Conservation (phyloP, 2,329 filamentous ascomycete genomes). For the Cercospora sesami region DNA sequence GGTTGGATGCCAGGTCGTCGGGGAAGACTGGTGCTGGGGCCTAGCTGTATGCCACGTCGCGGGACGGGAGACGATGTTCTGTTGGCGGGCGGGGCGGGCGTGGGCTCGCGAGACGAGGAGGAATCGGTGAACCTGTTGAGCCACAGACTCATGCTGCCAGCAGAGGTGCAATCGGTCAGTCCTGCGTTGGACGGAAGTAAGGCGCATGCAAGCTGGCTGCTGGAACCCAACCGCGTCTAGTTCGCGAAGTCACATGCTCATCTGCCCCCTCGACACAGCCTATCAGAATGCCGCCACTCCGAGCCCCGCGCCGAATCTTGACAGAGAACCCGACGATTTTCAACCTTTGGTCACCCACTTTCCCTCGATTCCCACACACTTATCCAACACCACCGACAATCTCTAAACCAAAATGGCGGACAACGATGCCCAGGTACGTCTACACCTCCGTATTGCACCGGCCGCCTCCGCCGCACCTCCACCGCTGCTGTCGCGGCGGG, state of each 20-base stretch:
- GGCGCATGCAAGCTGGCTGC: background rate
- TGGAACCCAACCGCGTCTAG: background rate
- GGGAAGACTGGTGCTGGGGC: slow-evolving; percentile 63
- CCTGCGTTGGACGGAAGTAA: background rate
- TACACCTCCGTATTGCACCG: background rate
- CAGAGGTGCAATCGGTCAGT: background rate
- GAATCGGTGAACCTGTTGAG: slow-evolving; percentile 70
- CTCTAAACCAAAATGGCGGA: slow-evolving; percentile 60
- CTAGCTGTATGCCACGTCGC: slow-evolving; percentile 67
- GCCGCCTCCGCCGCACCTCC: background rate
- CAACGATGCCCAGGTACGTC: slow-evolving; percentile 62
- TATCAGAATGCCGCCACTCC: slow-evolving; percentile 1
- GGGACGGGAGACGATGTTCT: slow-evolving; percentile 72
- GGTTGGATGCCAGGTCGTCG: slow-evolving; percentile 68
- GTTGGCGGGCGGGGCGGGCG: slow-evolving; percentile 61
- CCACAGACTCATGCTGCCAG: slow-evolving; percentile 65
- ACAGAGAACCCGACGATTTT: slow-evolving; percentile 2
- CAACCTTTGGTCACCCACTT: slow-evolving; percentile 28
- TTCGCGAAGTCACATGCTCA: background rate
- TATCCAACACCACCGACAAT: slow-evolving; percentile 38
- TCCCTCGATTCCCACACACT: slow-evolving; percentile 36
- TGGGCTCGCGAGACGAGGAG: slow-evolving; percentile 54
- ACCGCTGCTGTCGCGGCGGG: background rate
- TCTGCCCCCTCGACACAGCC: background rate
- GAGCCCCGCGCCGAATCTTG: background rate